Conservation (phyloP, 495 filamentous ascomycete genomes). For the Aspergillus diversus region DNA sequence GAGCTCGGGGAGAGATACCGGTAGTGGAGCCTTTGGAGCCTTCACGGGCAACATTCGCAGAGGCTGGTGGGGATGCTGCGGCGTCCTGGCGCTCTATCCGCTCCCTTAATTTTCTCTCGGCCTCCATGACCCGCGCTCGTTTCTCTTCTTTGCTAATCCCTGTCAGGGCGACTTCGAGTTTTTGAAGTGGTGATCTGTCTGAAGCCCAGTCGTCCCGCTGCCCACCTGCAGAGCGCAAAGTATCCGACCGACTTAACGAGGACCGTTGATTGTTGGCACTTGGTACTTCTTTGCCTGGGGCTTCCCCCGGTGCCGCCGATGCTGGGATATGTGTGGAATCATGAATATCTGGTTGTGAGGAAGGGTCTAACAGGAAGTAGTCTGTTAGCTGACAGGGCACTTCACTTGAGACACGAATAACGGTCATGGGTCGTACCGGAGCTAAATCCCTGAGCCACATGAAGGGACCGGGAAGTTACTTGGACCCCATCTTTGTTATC, state of each 20-base stretch:
- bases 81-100: slow-evolving; percentile 37
- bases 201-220: slow-evolving; percentile 60
- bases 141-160: slow-evolving; percentile 94
- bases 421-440: not conserved
- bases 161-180: slow-evolving; percentile 81
- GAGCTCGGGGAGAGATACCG: not conserved
- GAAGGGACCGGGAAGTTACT: not conserved
- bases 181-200: slow-evolving; percentile 87
- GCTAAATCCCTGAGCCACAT: not conserved
- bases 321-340: not conserved
- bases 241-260: slow-evolving; percentile 40
- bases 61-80: slow-evolving; percentile 24
- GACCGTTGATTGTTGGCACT: slow-evolving; percentile 22
- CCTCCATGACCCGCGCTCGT: slow-evolving; percentile 76
- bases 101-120: slow-evolving; percentile 64
- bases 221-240: slow-evolving; percentile 39
- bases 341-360: slow-evolving; percentile 4
- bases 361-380: slow-evolving; percentile 1
- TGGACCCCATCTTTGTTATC: not conserved
- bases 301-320: slow-evolving; percentile 4
- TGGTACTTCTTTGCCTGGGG: slow-evolving; percentile 7
- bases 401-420: not conserved
- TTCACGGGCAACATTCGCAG: slow-evolving; percentile 2
- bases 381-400: slow-evolving; percentile 5
- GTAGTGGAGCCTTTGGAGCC: not conserved